Percentiles rank a stretch among this genome's conserved stretches.
Conservation (phyloP, 768 basidiomycete genomes). For the Tephrocybe sp. region DNA sequence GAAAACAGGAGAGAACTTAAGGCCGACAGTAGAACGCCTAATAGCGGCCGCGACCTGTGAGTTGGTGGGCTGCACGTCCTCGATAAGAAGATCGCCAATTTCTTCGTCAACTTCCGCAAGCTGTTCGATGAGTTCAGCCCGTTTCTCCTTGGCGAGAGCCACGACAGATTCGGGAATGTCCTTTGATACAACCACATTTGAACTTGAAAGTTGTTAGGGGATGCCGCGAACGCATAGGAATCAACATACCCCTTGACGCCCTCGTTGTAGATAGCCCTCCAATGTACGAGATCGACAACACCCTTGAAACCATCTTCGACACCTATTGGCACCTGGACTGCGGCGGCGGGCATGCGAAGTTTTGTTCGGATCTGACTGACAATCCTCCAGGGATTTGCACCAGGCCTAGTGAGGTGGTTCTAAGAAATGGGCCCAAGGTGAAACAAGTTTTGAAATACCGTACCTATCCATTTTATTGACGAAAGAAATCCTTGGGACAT, state of each 20-base stretch:
- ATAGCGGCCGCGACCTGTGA: slow-evolving; percentile 80
- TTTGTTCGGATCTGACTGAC: slow-evolving; percentile 89
- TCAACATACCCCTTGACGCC: slow-evolving; percentile 84
- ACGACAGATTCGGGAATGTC: slow-evolving; percentile 81
- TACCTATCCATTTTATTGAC: slow-evolving; percentile 99
- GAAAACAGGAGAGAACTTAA: slow-evolving; percentile 96
- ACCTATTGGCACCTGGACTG: slow-evolving; percentile 96
- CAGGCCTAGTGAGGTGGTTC: slow-evolving; percentile 55
- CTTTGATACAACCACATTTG: slow-evolving; percentile 74
- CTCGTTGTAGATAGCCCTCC: slow-evolving; percentile 93
- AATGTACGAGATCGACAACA: slow-evolving; percentile 90
- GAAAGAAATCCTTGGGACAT: slow-evolving; percentile 93
- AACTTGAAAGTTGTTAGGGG: slow-evolving; percentile 36
- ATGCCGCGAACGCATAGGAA: neutral
- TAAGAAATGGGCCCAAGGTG: neutral
- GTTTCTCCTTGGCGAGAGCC: slow-evolving; percentile 78
- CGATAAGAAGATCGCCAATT: slow-evolving; percentile 88
- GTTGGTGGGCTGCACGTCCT: slow-evolving; percentile 74
- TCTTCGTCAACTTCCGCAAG: slow-evolving; percentile 96
- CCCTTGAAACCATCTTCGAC: slow-evolving; percentile 82
- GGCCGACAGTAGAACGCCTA: slow-evolving; percentile 80
- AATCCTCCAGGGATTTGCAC: slow-evolving; percentile 96
- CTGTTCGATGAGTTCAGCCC: slow-evolving; percentile 88
- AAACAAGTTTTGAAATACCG: neutral
- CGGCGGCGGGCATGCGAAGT: slow-evolving; percentile 88